A percentile compares a stretch with the other conserved stretches of the same genome.
Conservation (phyloP, 148 eudicot species). For the Arbutus unedo region DNA sequence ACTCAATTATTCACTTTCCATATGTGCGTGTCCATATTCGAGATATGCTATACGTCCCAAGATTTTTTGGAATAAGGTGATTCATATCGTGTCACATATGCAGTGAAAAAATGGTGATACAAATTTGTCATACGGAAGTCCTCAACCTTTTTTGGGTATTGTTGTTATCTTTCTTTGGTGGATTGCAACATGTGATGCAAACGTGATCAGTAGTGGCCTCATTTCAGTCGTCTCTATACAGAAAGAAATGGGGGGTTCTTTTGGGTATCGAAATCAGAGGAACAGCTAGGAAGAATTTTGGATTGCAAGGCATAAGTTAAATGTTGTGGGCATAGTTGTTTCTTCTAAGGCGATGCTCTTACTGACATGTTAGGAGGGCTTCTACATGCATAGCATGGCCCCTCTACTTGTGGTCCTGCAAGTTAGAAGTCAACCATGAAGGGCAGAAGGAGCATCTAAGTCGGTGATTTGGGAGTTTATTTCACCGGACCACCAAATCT, state of each 20-base stretch:
- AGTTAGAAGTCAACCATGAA: slow-evolving; percentile 11
- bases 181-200: neutral
- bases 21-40: neutral
- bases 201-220: neutral
- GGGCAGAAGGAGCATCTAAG: slow-evolving; percentile 3
- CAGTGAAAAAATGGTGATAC: neutral
- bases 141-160: neutral
- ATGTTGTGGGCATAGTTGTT: neutral
- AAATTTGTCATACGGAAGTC: neutral
- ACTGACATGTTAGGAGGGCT: neutral
- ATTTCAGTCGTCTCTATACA: neutral
- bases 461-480: slow-evolving; percentile 7
- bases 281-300: neutral
- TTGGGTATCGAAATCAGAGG: neutral
- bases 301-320: neutral
- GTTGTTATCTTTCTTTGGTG: neutral
- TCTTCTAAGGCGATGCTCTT: neutral
- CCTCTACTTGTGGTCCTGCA: neutral
- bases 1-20: neutral
- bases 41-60: neutral
- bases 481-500: neutral
- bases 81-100: neutral
- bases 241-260: neutral
- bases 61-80: neutral
- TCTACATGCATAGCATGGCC: neutral